Evolutionary conservation across 176 grass and related monocot species (phyloP).

Genomic region (Musa itinerans): DNA sequence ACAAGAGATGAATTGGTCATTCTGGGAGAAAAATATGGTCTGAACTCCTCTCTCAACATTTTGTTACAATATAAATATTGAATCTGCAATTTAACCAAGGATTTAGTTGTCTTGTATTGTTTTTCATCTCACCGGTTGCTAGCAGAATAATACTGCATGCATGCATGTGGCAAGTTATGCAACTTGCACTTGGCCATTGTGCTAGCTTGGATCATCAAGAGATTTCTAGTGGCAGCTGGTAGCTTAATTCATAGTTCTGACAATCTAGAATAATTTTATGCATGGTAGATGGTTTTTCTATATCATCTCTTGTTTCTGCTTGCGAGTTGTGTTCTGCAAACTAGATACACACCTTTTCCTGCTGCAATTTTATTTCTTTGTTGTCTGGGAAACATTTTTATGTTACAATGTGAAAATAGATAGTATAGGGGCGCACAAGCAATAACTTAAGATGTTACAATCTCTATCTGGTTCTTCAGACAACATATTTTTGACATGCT

Average conservation of each 20-base stretch:
- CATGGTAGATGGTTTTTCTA: neutral
- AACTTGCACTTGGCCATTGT: neutral
- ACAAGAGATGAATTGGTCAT: slow-evolving; percentile 85
- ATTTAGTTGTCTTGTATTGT: neutral
- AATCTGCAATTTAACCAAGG: neutral
- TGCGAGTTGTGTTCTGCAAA: neutral
- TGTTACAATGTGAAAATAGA: neutral
- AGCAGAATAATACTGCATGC: neutral
- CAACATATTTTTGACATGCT: neutral
- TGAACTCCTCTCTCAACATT: slow-evolving; percentile 12
- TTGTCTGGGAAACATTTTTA: neutral
- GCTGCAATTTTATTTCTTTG: neutral
- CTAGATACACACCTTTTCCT: neutral
- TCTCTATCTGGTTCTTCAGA: neutral
- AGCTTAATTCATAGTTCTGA: neutral
- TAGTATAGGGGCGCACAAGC: neutral
- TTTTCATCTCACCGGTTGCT: neutral
- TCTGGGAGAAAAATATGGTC: slow-evolving; percentile 79
- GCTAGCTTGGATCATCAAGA: neutral
- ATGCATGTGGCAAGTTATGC: neutral
- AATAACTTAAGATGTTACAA: neutral
- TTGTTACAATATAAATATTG: slow-evolving; percentile 1
- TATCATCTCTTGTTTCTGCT: neutral
- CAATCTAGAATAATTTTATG: neutral
- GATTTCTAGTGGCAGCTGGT: neutral